These are phyloP conservation scores for Astragalus glycyphyllos DNA, from an alignment of 306 rosid genomes.

Conservation along the genomic window DNA sequence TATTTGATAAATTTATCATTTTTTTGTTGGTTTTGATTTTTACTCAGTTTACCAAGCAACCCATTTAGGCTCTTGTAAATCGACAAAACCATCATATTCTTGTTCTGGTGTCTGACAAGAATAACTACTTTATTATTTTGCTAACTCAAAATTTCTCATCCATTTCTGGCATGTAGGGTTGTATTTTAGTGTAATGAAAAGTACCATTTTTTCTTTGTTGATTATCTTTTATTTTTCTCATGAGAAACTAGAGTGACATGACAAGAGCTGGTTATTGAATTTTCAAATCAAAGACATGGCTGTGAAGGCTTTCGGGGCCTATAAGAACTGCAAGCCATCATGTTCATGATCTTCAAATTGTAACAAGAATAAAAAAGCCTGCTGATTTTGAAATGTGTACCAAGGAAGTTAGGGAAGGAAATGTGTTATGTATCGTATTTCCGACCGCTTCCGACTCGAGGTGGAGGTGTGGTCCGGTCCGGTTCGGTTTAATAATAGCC, in stretches of 20 bases:
- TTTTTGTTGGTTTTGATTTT: too few relatives aligned
- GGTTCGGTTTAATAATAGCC: too few relatives aligned
- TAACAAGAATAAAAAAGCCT: slow-evolving; percentile 52
- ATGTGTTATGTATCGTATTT: too few relatives aligned
- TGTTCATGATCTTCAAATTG: slow-evolving; percentile 76
- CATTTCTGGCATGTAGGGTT: slow-evolving; percentile 7
- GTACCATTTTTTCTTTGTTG: neutral
- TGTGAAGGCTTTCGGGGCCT: slow-evolving; percentile 92
- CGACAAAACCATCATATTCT: too few relatives aligned
- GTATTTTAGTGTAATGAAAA: slow-evolving; percentile 12
- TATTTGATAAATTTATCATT: too few relatives aligned
- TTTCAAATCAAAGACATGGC: slow-evolving; percentile 97
- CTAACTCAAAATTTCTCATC: slow-evolving; percentile 1
- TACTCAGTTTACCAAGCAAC: too few relatives aligned
- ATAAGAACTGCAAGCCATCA: slow-evolving; percentile 92
- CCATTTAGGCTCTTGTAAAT: too few relatives aligned
- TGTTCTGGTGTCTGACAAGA: too few relatives aligned
- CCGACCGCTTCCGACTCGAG: too few relatives aligned
- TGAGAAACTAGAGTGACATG: slow-evolving; percentile 8
- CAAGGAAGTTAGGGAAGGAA: slow-evolving; percentile 86
- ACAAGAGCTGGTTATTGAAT: slow-evolving; percentile 11
- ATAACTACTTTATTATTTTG: slow-evolving; percentile 6
- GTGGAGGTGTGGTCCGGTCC: too few relatives aligned
- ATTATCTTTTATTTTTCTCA: too few relatives aligned
- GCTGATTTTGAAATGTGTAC: slow-evolving; percentile 79